Conservation (phyloP, 179 eudicot species). For the Patellifolia procumbens region DNA sequence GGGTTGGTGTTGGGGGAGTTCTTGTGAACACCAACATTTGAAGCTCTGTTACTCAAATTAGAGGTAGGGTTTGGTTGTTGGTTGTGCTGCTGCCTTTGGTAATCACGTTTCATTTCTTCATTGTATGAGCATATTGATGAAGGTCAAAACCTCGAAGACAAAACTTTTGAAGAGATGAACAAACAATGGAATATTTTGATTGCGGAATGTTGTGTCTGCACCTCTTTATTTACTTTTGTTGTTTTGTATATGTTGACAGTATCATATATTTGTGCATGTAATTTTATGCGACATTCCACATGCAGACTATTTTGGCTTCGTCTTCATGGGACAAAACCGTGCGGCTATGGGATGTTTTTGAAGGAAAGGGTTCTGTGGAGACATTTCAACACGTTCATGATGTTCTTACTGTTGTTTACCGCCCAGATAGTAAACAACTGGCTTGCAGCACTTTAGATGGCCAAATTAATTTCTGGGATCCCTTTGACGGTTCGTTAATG, state of each 20-base stretch:
- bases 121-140: background rate
- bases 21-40: background rate
- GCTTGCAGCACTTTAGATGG: constrained; percentile 97
- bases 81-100: background rate
- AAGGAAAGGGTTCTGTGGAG: constrained; percentile 93
- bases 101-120: background rate
- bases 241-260: background rate
- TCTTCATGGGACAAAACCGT: constrained; percentile 98
- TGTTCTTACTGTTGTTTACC: constrained; percentile 91
- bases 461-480: constrained; percentile 94
- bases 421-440: constrained; percentile 96
- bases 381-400: constrained; percentile 88
- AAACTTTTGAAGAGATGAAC: background rate
- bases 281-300: constrained; percentile 1
- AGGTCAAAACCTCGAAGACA: background rate
- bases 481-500: constrained; percentile 78
- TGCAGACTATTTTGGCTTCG: constrained; percentile 84
- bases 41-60: background rate
- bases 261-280: background rate
- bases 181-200: background rate
- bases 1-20: background rate
- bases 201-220: background rate
- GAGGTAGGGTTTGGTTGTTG: background rate
- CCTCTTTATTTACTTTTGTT: background rate
- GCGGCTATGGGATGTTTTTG: constrained; percentile 94